Evolutionary conservation across 345 rosid genomes (phyloP).

Genomic region (Triadica sebifera): DNA sequence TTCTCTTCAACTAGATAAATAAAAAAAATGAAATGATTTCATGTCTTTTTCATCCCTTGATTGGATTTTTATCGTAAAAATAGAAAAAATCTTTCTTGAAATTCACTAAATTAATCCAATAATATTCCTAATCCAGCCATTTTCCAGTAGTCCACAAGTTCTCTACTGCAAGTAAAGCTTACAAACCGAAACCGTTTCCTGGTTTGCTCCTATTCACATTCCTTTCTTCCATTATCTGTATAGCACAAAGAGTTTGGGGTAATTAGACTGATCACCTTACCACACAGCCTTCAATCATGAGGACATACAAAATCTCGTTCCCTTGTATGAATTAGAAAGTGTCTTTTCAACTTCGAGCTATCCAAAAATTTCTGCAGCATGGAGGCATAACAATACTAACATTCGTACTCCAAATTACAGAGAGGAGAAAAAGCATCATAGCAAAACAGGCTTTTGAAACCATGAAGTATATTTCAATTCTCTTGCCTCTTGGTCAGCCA

Average conservation of each 20-base stretch:
- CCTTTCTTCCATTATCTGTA: no score
- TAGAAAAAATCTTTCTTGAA: no score
- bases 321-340: conserved; percentile 89
- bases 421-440: conserved; percentile 1
- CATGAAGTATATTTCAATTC: not conserved
- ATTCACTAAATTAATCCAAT: no score
- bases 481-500: not conserved
- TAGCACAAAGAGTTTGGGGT: not conserved
- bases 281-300: conserved; percentile 96
- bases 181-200: no score
- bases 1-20: no score
- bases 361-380: conserved; percentile 91
- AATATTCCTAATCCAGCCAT: no score
- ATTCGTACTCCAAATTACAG: conserved; percentile 1
- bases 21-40: no score
- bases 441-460: not conserved
- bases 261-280: conserved; percentile 67
- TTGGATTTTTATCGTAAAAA: no score
- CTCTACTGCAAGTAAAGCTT: no score
- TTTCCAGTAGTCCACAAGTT: no score
- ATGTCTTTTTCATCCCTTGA: no score
- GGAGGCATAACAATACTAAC: conserved; percentile 7
- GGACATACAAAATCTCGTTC: conserved; percentile 83
- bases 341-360: conserved; percentile 96
- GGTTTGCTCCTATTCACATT: no score